Evolutionary conservation across 345 rosid species (phyloP).

Genomic region (Populus nigra): DNA sequence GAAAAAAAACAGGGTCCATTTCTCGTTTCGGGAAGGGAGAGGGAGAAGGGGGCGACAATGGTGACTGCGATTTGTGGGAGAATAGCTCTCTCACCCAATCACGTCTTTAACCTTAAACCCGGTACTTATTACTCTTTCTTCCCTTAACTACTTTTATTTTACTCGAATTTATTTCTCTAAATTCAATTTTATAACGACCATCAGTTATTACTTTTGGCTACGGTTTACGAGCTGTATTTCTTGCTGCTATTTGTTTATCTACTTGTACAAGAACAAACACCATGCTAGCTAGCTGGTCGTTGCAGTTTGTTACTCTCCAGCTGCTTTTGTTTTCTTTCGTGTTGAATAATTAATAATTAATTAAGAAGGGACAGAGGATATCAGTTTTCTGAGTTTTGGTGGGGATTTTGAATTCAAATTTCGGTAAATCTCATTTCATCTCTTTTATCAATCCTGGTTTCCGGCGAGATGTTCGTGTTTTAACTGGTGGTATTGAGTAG

Average conservation of each 20-base stretch:
- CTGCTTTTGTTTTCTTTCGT: not conserved
- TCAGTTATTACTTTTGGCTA: not conserved
- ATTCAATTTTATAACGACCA: not conserved
- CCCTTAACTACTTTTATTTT: not conserved
- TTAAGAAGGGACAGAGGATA: not conserved
- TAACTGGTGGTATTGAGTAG: not conserved
- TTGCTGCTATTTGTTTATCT: not conserved
- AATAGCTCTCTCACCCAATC: slow-evolving; percentile 63
- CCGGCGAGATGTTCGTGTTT: not conserved
- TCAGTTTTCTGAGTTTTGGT: not conserved
- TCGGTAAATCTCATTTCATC: too few relatives aligned
- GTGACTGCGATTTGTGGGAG: slow-evolving; percentile 75
- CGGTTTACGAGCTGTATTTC: not conserved
- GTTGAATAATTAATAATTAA: not conserved
- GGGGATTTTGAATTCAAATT: not conserved
- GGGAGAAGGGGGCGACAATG: slow-evolving; percentile 30
- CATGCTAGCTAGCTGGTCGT: not conserved
- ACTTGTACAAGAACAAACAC: not conserved
- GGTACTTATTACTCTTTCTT: slow-evolving; percentile 32
- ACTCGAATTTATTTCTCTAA: not conserved
- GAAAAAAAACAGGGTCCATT: not conserved
- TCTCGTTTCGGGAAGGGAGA: slow-evolving; percentile 5
- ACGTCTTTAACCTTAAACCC: slow-evolving; percentile 56
- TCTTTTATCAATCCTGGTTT: not conserved
- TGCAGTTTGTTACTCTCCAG: not conserved